phyloP scores from a whole-genome alignment of 495 filamentous ascomycete species.

The Penicillium bialowiezense region DNA sequence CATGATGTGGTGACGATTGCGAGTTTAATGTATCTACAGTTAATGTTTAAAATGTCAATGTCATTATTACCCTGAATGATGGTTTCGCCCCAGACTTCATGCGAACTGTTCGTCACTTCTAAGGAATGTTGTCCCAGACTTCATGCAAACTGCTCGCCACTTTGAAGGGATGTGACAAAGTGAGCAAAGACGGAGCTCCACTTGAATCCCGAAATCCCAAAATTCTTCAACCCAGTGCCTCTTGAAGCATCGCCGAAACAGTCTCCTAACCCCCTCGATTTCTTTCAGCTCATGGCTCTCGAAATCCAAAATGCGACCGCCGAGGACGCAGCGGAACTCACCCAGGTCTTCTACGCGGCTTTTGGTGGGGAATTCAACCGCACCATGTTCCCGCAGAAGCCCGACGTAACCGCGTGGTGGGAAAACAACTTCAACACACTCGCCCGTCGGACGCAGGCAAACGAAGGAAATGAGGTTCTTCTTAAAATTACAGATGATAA shows the following conservation, averaged over 20 bases:
- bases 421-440: background rate
- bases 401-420: constrained; percentile 23
- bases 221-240: no score
- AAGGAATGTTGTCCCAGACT: no score
- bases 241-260: no score
- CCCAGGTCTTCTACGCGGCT: constrained; percentile 18
- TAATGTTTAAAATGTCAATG: background rate
- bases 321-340: constrained; percentile 15
- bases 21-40: background rate
- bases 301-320: constrained; percentile 12
- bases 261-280: no score
- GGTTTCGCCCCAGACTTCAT: no score
- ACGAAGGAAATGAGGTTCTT: constrained; percentile 3
- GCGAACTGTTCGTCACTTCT: no score
- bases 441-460: background rate
- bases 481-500: constrained; percentile 16
- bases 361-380: constrained; percentile 21
- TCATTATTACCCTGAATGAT: no score
- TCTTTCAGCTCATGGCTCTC: constrained; percentile 11
- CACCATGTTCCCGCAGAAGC: constrained; percentile 24
- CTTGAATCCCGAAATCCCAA: no score
- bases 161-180: no score
- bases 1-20: background rate
- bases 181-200: no score
- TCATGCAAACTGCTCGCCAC: no score